Evolutionary conservation across 177 flowering plant genomes (phyloP), one percentile per base, ranked within the genome.

Genomic region (Telopea speciosissima): DNA sequence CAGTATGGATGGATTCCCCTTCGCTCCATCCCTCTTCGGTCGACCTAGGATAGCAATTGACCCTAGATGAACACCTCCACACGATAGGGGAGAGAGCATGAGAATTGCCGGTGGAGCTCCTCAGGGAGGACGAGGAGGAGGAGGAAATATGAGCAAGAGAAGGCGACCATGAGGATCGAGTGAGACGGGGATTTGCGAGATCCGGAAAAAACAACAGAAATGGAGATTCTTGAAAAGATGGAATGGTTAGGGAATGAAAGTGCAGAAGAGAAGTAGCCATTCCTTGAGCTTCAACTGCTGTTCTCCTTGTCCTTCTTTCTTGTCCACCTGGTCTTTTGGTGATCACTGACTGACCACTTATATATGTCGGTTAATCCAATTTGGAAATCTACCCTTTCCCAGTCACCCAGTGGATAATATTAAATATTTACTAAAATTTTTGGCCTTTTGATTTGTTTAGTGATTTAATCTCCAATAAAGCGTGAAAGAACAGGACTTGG

Each of bases 11-110:
- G 22, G 66, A 63, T 60, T 81, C 86, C 14, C 77, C 65, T 0
- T 78, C 79, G 8, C 62, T 70, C 68, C 42, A 73, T 19, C 40
- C 63, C 74, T 84, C 81, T 74, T 80, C 84, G 23, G 85, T 73
- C 0, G 88, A 79, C 62, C 70, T 75, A 3, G 85, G 62, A 23
- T 62, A 69, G 63, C 87, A 76, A 62, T 31, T 81, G 2, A 70
- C n/a, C 21, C 67, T 68, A 13, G 70, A 67, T 2, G 73, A 56
- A 17, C 61, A 56, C 59, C 74, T 77, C 52, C 68, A 59, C 9
- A 68, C 65, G 61, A 70, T 62, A 7, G 83, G 80, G 40, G 6
- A 36, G 40, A 36, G 9, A 56, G 66, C 45, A 10, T 74, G 63
- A 1, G 68, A 63, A 40, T 24, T 65, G 62, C 45, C 24, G 44